Conservation (phyloP, 441 rosid genomes). For the Erodium texanum region DNA sequence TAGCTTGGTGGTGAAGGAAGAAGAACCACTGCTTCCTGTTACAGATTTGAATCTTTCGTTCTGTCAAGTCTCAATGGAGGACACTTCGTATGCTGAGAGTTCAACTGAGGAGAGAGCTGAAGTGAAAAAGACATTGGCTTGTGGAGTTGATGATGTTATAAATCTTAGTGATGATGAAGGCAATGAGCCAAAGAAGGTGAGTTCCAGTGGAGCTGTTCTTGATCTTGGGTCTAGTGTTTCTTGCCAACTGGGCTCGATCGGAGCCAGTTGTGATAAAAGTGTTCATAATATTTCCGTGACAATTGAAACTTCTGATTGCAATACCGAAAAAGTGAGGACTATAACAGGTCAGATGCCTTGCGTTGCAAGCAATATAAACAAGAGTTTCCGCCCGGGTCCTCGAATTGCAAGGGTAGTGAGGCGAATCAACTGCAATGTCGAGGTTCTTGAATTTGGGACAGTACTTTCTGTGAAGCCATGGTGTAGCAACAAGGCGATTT, state of each 20-base stretch:
- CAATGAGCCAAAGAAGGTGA: slow-evolving; percentile 41
- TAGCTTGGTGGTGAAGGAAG: slow-evolving; percentile 20
- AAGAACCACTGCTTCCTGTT: slow-evolving; percentile 22
- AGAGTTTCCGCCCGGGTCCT: slow-evolving; percentile 80
- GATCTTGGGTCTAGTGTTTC: slow-evolving; percentile 26
- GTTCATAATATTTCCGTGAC: slow-evolving; percentile 26
- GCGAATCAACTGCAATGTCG: slow-evolving; percentile 91
- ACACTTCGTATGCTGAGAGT: slow-evolving; percentile 21
- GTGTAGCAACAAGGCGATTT: slow-evolving; percentile 82
- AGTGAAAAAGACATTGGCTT: too few species aligned
- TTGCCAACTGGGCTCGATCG: slow-evolving; percentile 20
- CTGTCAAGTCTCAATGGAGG: slow-evolving; percentile 35
- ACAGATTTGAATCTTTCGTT: slow-evolving; percentile 19
- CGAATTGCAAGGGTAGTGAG: slow-evolving; percentile 97
- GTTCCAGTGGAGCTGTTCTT: slow-evolving; percentile 26
- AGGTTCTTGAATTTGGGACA: slow-evolving; percentile 65
- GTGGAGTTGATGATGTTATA: too few species aligned
- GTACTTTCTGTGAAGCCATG: slow-evolving; percentile 78
- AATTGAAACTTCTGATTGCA: slow-evolving; percentile 12
- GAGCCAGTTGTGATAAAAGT: slow-evolving; percentile 27
- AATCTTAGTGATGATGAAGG: slow-evolving; percentile 84
- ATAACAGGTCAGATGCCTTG: slow-evolving; percentile 27
- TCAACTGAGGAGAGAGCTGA: slow-evolving; percentile 17
- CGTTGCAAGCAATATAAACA: slow-evolving; percentile 65
- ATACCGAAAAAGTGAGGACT: slow-evolving; percentile 37